These are phyloP conservation scores for Cutaneotrichosporon sp. DNA, from an alignment of 1,284 basidiomycete species.

Conservation along the genomic window DNA sequence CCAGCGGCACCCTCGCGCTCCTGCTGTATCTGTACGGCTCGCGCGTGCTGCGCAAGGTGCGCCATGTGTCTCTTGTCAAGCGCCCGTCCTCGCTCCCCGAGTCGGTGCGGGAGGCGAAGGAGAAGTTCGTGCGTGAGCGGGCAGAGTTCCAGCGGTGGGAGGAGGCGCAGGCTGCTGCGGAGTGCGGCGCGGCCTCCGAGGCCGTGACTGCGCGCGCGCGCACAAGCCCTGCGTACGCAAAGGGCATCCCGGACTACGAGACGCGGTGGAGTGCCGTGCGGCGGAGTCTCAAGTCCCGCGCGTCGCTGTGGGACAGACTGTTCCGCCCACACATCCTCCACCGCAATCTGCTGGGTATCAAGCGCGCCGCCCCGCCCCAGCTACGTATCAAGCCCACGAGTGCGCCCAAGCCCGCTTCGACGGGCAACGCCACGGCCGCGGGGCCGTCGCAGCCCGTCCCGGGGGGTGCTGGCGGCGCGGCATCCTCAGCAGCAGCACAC, in stretches of 20 bases:
- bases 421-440: background rate
- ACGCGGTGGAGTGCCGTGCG: slow-evolving; percentile 14
- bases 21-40: slow-evolving; percentile 41
- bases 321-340: slow-evolving; percentile 14
- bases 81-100: slow-evolving; percentile 10
- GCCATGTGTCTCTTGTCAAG: slow-evolving; percentile 37
- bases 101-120: slow-evolving; percentile 16
- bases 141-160: slow-evolving; percentile 5
- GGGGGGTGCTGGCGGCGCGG: background rate
- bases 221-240: background rate
- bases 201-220: background rate
- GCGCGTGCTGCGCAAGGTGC: slow-evolving; percentile 37
- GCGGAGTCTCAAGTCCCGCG: slow-evolving; percentile 3
- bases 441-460: background rate
- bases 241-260: slow-evolving; percentile 15
- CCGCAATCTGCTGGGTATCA: slow-evolving; percentile 13
- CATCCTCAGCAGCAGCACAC: background rate
- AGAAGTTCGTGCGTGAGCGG: slow-evolving; percentile 17
- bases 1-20: slow-evolving; percentile 35
- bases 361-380: background rate
- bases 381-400: background rate
- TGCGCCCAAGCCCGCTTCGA: background rate
- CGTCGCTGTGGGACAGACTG: slow-evolving; percentile 16
- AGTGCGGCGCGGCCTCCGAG: background rate
- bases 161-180: slow-evolving; percentile 6